phyloP scores from a whole-genome alignment of 108 stramenopile genomes.

The Fragilaria radians region DNA sequence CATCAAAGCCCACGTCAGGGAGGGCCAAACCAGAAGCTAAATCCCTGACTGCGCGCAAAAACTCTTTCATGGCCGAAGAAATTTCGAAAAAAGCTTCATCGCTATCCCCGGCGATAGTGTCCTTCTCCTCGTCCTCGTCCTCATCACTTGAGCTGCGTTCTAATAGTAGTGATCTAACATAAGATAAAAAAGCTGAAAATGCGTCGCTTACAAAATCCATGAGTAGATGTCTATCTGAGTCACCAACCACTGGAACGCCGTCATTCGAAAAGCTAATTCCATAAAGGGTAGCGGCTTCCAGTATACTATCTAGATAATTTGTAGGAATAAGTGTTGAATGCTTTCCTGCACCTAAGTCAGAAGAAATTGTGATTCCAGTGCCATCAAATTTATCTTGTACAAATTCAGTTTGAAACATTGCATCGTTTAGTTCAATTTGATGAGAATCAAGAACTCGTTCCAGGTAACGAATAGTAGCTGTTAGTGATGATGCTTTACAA shows the following conservation, averaged over 20 bases:
- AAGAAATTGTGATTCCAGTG: constrained; percentile 2
- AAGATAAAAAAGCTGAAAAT: constrained; percentile 55
- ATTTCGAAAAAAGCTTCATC: constrained; percentile 51
- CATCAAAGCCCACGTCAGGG: constrained; percentile 59
- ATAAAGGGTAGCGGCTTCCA: constrained; percentile 67
- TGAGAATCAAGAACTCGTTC: constrained; percentile 51
- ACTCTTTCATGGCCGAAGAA: constrained; percentile 40
- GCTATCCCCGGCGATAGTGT: constrained; percentile 7
- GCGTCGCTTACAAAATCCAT: constrained; percentile 47
- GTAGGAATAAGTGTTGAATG: constrained; percentile 34
- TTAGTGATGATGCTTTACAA: constrained; percentile 54
- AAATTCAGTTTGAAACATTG: constrained; percentile 5
- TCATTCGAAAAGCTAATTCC: constrained; percentile 42
- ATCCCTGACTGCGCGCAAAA: constrained; percentile 62
- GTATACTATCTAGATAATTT: constrained; percentile 57
- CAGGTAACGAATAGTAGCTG: constrained; percentile 45
- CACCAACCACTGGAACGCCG: not conserved
- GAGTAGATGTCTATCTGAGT: constrained; percentile 15
- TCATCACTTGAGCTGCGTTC: constrained; percentile 33
- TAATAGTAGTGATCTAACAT: constrained; percentile 45
- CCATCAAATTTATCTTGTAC: constrained; percentile 3
- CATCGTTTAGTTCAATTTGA: constrained; percentile 43
- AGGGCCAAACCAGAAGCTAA: constrained; percentile 64
- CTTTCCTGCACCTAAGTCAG: not conserved
- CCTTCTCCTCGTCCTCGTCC: constrained; percentile 38